phyloP scores from a whole-genome alignment of 495 filamentous ascomycete genomes.

The Hyaloscypha bicolor region DNA sequence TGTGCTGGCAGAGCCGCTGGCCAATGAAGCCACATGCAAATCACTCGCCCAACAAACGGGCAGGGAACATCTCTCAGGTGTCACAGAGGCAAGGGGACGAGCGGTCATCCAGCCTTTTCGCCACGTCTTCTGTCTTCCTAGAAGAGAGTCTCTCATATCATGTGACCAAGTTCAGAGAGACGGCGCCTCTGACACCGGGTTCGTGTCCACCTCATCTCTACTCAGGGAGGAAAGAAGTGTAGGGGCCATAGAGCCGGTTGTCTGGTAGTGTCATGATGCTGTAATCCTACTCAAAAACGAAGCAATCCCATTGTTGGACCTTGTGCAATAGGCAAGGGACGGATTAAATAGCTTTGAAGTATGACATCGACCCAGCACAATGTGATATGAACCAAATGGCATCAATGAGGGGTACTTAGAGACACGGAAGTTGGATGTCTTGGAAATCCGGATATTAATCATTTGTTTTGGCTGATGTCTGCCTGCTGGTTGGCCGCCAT shows the following conservation, averaged over 20 bases:
- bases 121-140: neutral
- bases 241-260: neutral
- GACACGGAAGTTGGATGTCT: constrained; percentile 5
- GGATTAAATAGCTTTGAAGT: neutral
- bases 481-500: constrained; percentile 16
- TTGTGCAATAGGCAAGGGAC: neutral
- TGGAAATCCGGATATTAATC: constrained; percentile 15
- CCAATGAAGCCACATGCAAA: constrained; percentile 23
- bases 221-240: neutral
- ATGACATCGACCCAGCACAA: neutral
- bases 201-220: constrained; percentile 6
- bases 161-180: neutral
- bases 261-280: neutral
- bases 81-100: neutral
- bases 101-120: neutral
- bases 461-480: constrained; percentile 23
- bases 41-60: constrained; percentile 19
- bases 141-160: neutral
- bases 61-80: neutral
- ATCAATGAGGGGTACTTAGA: constrained; percentile 1
- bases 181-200: neutral
- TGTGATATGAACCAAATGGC: neutral
- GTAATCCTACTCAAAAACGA: neutral
- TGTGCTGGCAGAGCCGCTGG: constrained; percentile 26
- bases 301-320: neutral